Conservation (phyloP, 257 asterid species). For the Echium plantagineum region DNA sequence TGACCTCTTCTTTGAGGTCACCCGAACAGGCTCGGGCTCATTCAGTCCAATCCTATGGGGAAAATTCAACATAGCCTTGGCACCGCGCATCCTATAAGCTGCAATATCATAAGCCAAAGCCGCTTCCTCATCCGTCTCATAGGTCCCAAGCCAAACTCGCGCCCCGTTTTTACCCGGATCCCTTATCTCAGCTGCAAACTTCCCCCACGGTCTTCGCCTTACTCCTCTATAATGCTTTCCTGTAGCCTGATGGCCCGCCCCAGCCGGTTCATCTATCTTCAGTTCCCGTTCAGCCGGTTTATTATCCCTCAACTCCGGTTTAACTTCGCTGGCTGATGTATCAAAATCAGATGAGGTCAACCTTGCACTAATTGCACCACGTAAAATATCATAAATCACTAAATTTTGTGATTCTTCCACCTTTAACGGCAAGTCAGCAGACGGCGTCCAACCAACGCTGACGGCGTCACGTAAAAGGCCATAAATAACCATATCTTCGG, state of each 20-base stretch:
- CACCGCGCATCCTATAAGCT: conserved; percentile 83
- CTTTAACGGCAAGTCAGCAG: conserved; percentile 52
- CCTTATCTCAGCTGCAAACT: conserved; percentile 84
- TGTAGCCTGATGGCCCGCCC: conserved; percentile 12
- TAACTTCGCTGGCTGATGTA: conserved; percentile 23
- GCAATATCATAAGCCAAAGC: conserved; percentile 83
- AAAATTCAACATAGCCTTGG: conserved; percentile 73
- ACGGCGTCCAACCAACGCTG: conserved; percentile 69
- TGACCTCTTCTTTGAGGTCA: conserved; percentile 49
- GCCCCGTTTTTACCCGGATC: conserved; percentile 91
- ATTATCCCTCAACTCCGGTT: conserved; percentile 12
- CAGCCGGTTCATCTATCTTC: not conserved
- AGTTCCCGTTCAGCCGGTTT: conserved; percentile 5
- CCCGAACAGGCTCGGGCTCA: conserved; percentile 85
- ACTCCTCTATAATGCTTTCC: conserved; percentile 69
- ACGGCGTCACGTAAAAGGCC: conserved; percentile 69
- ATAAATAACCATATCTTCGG: conserved; percentile 80
- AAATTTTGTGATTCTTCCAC: conserved; percentile 74
- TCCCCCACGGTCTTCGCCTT: conserved; percentile 87
- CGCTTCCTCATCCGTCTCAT: conserved; percentile 82
- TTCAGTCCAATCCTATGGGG: conserved; percentile 56
- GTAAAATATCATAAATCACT: conserved; percentile 59
- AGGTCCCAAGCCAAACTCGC: conserved; percentile 88
- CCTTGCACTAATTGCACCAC: conserved; percentile 63
- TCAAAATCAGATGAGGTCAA: conserved; percentile 51